Evolutionary conservation across 225 moss, liverwort and hornwort genomes (phyloP), one percentile per base, ranked within the genome.

Genomic region (Ulota crispa): DNA sequence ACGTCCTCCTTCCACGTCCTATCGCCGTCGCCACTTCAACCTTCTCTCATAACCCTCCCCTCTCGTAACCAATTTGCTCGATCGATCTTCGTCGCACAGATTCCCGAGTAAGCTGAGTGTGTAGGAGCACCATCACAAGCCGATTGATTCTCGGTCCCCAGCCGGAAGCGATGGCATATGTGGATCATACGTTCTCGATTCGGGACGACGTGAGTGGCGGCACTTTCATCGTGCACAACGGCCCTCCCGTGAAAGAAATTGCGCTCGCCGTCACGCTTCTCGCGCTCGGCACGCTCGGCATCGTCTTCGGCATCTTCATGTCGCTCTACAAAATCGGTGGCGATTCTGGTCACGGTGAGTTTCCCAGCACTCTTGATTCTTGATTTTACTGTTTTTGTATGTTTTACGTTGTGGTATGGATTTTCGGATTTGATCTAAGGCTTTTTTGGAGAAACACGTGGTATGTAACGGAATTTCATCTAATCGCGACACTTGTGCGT

Each of bases 211-310:
- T 91, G 43, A 88, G 85, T 50, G 90, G 94, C 14, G 93, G 92
- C 26, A 97, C 97, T 1, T 95, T 95, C 87, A 93, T 95, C 34
- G 91, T 95, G 39, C 90, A 95, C 85, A 93, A 97, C 76, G 90
- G 92, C 34, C 97, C 95, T 84, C 97, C 92, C 12, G 79, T 97
- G 37, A 97, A 97, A 88, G 95, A 97, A 84, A 97, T 97, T 85
- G 92, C 88, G 66, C 85, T 97, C 21, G 92, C 93, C 30, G 79
- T 95, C 0, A 81, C 92, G 32, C 92, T 97, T 64, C 89, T 97
- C 28, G 76, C 92, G 56, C 91, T 95, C 59, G 96, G 96, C 18
- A 73, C 85, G 19, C 68, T 92, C 57, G 89, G 91, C 26, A 95
- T 97, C 73, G 39, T 93, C 57, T 85, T 91, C 2, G 95, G 95